Evolutionary conservation across 148 eudicot genomes (phyloP).

Genomic region (Rhododendron simsii): DNA sequence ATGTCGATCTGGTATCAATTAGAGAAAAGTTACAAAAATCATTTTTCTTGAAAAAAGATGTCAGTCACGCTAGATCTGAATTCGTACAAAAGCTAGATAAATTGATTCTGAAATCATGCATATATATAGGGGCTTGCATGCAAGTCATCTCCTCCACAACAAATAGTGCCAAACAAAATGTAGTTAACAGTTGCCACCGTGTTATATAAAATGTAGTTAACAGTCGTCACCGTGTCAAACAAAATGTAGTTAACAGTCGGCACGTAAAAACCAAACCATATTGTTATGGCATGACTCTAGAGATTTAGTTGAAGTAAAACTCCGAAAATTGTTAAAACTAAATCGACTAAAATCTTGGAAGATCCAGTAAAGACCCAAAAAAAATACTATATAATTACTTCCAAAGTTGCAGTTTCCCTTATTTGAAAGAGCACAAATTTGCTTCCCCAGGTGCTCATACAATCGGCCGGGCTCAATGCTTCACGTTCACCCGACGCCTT

Average conservation of each 20-base stretch:
- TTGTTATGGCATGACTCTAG: background rate
- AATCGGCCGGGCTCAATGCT: constrained; percentile 36
- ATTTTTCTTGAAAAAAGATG: too few species aligned
- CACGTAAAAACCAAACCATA: too few species aligned
- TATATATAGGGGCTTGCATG: background rate
- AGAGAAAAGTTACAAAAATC: too few species aligned
- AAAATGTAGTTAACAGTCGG: too few species aligned
- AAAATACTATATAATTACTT: background rate
- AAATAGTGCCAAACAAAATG: too few species aligned
- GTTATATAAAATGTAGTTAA: too few species aligned
- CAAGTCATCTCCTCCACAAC: background rate
- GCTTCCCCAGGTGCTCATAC: constrained; percentile 39
- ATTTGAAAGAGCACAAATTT: background rate
- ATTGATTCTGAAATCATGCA: background rate
- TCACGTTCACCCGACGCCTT: constrained; percentile 26
- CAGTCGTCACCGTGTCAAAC: too few species aligned
- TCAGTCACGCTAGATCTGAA: background rate
- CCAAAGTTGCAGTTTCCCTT: background rate
- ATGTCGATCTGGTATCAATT: background rate
- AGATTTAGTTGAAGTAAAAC: background rate
- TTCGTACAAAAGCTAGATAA: background rate
- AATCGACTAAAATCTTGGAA: background rate
- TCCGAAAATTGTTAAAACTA: background rate
- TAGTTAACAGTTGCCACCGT: too few species aligned
- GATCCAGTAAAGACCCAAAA: background rate